phyloP scores from a whole-genome alignment of 306 rosid species.

The Cucumis melo region DNA sequence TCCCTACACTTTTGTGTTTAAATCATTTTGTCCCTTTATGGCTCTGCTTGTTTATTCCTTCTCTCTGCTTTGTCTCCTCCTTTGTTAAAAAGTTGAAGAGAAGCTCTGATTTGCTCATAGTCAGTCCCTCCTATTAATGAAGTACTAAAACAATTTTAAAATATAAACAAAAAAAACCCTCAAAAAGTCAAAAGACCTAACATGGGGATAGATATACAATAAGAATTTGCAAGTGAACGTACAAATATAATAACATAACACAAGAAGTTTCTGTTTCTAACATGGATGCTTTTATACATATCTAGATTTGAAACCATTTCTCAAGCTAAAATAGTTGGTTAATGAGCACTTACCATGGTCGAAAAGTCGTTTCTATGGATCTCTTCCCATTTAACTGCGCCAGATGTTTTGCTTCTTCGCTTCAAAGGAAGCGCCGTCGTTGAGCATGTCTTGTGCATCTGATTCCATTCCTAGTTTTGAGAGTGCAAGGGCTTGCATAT shows the following conservation, averaged over 20 bases:
- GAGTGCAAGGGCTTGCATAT: constrained; percentile 84
- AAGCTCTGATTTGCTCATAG: background rate
- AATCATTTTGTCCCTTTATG: background rate
- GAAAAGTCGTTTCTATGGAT: background rate
- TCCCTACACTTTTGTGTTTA: background rate
- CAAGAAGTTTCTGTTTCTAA: background rate
- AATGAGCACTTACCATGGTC: background rate
- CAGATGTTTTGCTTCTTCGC: constrained; percentile 68
- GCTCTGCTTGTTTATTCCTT: background rate
- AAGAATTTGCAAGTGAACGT: background rate
- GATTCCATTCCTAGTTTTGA: constrained; percentile 96
- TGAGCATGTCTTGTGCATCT: constrained; percentile 93
- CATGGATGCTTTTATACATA: constrained; percentile 1
- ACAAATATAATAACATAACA: no score
- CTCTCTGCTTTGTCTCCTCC: background rate
- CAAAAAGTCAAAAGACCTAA: background rate
- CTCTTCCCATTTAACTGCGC: constrained; percentile 34
- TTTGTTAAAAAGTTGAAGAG: constrained; percentile 4
- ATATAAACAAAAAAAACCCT: background rate
- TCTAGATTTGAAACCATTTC: background rate
- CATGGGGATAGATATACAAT: background rate
- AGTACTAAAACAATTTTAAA: background rate
- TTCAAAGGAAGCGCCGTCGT: constrained; percentile 77
- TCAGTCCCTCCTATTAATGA: background rate
- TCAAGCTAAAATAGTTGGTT: background rate